Evolutionary conservation across 176 grass and related monocot genomes (phyloP).

Genomic region (Phoenix roebelenii): DNA sequence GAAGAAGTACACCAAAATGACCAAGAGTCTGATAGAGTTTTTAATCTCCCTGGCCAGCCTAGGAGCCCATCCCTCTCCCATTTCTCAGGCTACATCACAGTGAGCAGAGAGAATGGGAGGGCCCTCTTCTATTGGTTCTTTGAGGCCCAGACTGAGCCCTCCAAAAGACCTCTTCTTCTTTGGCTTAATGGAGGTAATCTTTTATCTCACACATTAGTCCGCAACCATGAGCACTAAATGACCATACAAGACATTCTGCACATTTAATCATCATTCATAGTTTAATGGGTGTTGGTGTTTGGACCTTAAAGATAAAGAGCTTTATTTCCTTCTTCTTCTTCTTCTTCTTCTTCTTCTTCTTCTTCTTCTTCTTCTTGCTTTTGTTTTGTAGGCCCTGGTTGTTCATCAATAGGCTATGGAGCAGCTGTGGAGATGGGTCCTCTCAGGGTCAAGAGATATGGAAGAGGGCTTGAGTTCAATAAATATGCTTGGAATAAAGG

Average conservation of each 20-base stretch:
- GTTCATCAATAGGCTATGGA: conserved; percentile 82
- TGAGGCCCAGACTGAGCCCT: conserved; percentile 47
- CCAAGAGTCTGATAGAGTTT: conserved; percentile 25
- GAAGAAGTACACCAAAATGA: conserved; percentile 6
- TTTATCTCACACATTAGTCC: background rate
- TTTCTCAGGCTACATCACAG: conserved; percentile 22
- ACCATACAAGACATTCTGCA: background rate
- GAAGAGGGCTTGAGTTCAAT: conserved; percentile 54
- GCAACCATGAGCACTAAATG: background rate
- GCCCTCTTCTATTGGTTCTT: conserved; percentile 40
- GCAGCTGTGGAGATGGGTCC: conserved; percentile 63
- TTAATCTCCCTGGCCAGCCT: conserved; percentile 21
- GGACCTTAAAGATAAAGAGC: background rate
- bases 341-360: conserved; percentile 1
- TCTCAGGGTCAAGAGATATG: conserved; percentile 42
- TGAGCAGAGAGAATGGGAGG: conserved; percentile 12
- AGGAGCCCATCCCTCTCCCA: conserved; percentile 9
- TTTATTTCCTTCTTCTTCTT: background rate
- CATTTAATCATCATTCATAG: conserved; percentile 3
- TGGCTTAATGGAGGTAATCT: conserved; percentile 74
- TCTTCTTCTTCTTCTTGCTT: conserved; percentile 1
- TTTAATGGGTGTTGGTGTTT: background rate
- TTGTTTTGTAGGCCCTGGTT: conserved; percentile 48
- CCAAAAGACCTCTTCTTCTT: conserved; percentile 56
- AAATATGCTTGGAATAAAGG: conserved; percentile 78